Base-by-base conservation (phyloP, 768 basidiomycete genomes). In the Solioccasus polychromus region DNA sequence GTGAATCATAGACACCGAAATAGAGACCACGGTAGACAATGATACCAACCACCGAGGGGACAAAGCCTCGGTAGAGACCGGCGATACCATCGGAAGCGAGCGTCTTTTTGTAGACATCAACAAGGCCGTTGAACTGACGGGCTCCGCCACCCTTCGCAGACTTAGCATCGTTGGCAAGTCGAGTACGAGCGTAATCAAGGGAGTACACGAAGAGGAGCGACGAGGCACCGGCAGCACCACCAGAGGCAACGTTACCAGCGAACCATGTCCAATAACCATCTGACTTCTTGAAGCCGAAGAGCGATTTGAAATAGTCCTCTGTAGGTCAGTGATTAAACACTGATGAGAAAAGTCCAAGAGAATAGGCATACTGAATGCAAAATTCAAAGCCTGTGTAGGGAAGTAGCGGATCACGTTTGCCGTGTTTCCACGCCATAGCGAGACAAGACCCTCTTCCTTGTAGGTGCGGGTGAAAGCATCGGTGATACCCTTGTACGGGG, bases 371-470 rank as follows among this genome's bases (percentile, higher is more conserved):
- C 90, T 98, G 88, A 97, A 98, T 68, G 95, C 95, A 64, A 99
- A 98, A 89, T 99, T 99, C 61, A 98, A 75, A 31, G 96, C 96
- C 71, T 99, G 95, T 47, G 96, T 99, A 42, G 96, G 96, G 92
- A 99, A 99, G 88, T 99, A 99, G 69, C 96, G 94, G 77, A 99
- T 96, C 74, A 99, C 96, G 76, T 99, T 99, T 82, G 96, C 95
- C 48, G 95, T 98, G 85, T 99, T 99, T 72, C 96, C 96, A 76
- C 96, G 78, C 96, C 96, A 98, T 64, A 99, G 77, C 18, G 96
- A 88, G 52, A 92, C 78, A 42, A 96, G 74, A 70, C 96, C 96
- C 79, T 99, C 96, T 14, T 97, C 95, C 57, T 70, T 73, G 80
- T 94, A 95, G 48, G 94, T 97, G 56, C 96, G 90, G 52, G 56